These are phyloP conservation scores for Neurospora tetraspora DNA, from an alignment of 495 filamentous ascomycete species.

Conservation along the genomic window DNA sequence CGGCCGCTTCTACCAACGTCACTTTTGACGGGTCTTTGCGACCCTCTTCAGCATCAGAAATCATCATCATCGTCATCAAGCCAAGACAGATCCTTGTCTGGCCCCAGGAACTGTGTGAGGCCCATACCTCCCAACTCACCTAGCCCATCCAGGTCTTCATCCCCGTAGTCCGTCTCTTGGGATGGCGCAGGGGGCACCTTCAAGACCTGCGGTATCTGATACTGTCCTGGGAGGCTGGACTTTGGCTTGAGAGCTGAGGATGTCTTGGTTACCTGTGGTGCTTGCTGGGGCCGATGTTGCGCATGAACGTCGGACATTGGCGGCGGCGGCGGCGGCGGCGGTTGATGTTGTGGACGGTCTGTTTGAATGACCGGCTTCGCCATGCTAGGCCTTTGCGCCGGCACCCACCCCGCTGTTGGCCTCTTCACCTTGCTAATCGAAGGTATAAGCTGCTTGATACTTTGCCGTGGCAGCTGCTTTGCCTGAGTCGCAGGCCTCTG, in stretches of 20 bases:
- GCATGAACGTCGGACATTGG: background rate
- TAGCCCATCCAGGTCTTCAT: conserved; percentile 22
- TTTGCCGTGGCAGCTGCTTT: background rate
- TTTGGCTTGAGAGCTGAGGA: background rate
- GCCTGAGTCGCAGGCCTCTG: background rate
- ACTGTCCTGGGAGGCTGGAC: background rate
- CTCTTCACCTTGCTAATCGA: background rate
- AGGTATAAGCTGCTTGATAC: background rate
- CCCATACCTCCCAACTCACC: conserved; percentile 1
- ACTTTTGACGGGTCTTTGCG: background rate
- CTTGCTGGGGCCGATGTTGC: background rate
- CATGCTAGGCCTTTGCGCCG: background rate
- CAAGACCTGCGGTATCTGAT: background rate
- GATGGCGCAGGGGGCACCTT: conserved; percentile 7
- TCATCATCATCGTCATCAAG: background rate
- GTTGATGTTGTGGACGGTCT: background rate
- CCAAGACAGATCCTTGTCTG: background rate
- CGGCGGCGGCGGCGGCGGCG: background rate
- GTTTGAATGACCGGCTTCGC: background rate
- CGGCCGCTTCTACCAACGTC: background rate
- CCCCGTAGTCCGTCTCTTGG: conserved; percentile 35
- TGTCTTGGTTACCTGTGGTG: background rate
- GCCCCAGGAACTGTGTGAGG: background rate
- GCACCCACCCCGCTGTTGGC: background rate
- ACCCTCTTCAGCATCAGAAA: background rate